Evolutionary conservation across 768 basidiomycete species (phyloP).

Genomic region (Kwoniella europaea): DNA sequence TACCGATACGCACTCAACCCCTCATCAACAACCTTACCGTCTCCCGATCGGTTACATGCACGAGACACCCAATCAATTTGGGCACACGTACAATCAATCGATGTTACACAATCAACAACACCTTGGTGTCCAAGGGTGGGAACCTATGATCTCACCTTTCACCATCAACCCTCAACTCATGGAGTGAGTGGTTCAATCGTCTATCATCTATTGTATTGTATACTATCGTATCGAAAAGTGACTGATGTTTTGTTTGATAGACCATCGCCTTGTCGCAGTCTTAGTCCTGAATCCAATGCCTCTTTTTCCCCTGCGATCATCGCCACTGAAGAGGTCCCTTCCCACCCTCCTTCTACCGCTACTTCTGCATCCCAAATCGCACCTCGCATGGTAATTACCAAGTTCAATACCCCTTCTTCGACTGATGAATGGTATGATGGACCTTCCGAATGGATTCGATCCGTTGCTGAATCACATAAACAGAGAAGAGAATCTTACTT

Average conservation of each 20-base stretch:
- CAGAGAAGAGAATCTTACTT: slow-evolving; percentile 7
- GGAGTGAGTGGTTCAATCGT: slow-evolving; percentile 1
- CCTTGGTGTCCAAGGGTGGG: slow-evolving; percentile 7
- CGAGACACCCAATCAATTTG: background rate
- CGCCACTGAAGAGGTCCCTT: background rate
- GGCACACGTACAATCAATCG: background rate
- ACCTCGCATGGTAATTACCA: background rate
- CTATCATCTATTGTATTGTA: too few species aligned
- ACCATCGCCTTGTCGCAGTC: slow-evolving; percentile 11
- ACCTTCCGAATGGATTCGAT: slow-evolving; percentile 18
- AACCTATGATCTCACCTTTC: background rate
- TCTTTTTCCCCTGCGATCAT: background rate
- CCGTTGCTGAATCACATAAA: slow-evolving; percentile 14
- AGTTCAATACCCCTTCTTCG: background rate
- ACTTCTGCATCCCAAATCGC: background rate
- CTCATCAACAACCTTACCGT: slow-evolving; percentile 8
- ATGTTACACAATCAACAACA: slow-evolving; percentile 11
- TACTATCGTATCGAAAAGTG: too few species aligned
- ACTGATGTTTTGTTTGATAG: background rate
- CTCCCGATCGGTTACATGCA: slow-evolving; percentile 1
- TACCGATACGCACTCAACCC: background rate
- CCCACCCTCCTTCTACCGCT: background rate
- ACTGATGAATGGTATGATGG: slow-evolving; percentile 20
- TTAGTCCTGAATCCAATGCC: slow-evolving; percentile 16
- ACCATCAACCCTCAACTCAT: slow-evolving; percentile 23